Conservation (phyloP, 305 asterid species). For the Fraxinus platypoda region DNA sequence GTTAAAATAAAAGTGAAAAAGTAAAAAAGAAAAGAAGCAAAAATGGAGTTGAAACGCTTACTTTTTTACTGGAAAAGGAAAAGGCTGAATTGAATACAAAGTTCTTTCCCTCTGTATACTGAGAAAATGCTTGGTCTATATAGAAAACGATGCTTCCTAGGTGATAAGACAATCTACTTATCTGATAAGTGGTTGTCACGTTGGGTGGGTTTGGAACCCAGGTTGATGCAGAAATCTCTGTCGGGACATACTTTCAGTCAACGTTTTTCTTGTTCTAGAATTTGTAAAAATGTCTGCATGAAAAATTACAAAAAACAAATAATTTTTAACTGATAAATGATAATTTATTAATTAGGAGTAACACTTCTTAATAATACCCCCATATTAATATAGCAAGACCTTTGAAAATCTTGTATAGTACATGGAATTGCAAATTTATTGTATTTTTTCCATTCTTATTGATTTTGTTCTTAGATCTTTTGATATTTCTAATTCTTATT, state of each 20-base stretch:
- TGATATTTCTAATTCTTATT: background rate
- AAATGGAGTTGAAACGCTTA: constrained; percentile 25
- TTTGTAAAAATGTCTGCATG: background rate
- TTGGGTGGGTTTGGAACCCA: background rate
- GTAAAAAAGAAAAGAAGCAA: background rate
- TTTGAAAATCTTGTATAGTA: background rate
- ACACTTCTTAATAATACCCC: background rate
- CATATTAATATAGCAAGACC: background rate
- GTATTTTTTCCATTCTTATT: background rate
- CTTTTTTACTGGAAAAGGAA: constrained; percentile 24
- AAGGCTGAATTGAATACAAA: constrained; percentile 21
- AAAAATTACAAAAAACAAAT: background rate
- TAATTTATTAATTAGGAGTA: background rate
- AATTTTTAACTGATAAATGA: too few relatives aligned
- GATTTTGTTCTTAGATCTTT: background rate
- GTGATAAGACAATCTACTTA: constrained; percentile 15
- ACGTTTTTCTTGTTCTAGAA: background rate
- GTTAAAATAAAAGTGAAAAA: background rate
- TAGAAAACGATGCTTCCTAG: constrained; percentile 24
- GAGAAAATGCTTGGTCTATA: background rate
- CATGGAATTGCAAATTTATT: background rate
- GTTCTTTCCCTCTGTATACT: constrained; percentile 16
- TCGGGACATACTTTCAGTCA: background rate
- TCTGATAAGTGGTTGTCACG: constrained; percentile 21
- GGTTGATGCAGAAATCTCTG: background rate